Percentiles rank a stretch among this genome's conserved stretches.
These are phyloP conservation scores for Nigrospora sphaerica DNA, from an alignment of 2,329 filamentous ascomycete genomes.

Conservation along the genomic window DNA sequence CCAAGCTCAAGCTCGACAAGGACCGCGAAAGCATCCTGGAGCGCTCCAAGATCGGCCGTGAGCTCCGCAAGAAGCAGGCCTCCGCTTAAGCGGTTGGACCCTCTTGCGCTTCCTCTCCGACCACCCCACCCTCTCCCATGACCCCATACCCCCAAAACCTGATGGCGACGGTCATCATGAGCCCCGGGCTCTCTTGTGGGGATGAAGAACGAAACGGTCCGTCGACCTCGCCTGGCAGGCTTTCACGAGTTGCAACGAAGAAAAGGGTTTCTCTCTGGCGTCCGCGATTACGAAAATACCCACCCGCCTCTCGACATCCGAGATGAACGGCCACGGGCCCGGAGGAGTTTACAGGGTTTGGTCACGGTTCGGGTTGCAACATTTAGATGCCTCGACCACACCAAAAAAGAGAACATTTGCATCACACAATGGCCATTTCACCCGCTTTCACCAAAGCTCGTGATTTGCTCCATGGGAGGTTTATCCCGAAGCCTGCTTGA, in stretches of 20 bases:
- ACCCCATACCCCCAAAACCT: background rate
- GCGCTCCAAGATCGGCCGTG: slow-evolving; percentile 74
- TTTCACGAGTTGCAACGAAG: slow-evolving; percentile 1
- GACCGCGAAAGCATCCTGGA: slow-evolving; percentile 84
- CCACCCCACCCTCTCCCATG: background rate
- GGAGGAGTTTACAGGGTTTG: slow-evolving; percentile 3
- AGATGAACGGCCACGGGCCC: background rate
- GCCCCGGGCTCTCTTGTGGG: background rate
- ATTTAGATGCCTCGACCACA: slow-evolving; percentile 19
- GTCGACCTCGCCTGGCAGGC: background rate
- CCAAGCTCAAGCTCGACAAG: slow-evolving; percentile 98
- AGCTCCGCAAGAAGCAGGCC: slow-evolving; percentile 66
- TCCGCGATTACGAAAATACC: background rate
- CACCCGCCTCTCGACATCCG: background rate
- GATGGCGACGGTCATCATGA: too few species aligned
- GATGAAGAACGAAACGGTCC: background rate
- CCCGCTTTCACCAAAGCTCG: slow-evolving; percentile 37
- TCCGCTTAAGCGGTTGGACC: slow-evolving; percentile 34
- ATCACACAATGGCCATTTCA: slow-evolving; percentile 70
- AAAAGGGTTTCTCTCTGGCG: background rate
- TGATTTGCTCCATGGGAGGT: slow-evolving; percentile 74
- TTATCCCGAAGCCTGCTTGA: slow-evolving; percentile 53
- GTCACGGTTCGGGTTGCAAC: slow-evolving; percentile 9
- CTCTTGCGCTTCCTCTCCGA: background rate
- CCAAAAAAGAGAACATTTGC: slow-evolving; percentile 31